Evolutionary conservation across 1,139 yeast species (phyloP).

Genomic region (Zygosaccharomyces pseudobailii): DNA sequence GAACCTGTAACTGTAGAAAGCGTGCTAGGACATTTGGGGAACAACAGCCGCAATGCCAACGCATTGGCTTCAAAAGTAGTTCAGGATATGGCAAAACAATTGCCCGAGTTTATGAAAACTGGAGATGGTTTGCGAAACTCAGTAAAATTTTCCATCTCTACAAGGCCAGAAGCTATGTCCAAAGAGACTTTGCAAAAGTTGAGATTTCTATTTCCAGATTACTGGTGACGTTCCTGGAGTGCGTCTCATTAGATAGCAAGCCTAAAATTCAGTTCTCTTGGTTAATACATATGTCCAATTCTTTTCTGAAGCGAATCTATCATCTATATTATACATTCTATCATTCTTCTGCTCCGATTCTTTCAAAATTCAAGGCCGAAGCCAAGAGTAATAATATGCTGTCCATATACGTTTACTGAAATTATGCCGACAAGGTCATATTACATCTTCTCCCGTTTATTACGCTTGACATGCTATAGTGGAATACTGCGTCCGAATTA

Average conservation of each 20-base stretch:
- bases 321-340: too few relatives aligned
- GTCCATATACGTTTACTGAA: too few relatives aligned
- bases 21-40: conserved; percentile 83
- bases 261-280: too few relatives aligned
- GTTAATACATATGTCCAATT: neutral
- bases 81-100: conserved; percentile 57
- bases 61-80: conserved; percentile 66
- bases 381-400: too few relatives aligned
- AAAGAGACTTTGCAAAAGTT: conserved; percentile 70
- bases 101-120: conserved; percentile 50
- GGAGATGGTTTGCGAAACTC: conserved; percentile 70
- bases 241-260: neutral
- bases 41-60: conserved; percentile 85
- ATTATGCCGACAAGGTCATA: too few relatives aligned
- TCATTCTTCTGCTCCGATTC: too few relatives aligned
- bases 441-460: too few relatives aligned
- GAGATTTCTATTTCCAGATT: conserved; percentile 88
- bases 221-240: conserved; percentile 50
- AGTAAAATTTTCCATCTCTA: conserved; percentile 78
- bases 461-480: too few relatives aligned
- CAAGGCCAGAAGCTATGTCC: conserved; percentile 71
- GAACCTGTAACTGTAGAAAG: conserved; percentile 97
- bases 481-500: too few relatives aligned
- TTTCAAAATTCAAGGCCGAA: too few relatives aligned
- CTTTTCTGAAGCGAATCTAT: neutral